phyloP scores from a whole-genome alignment of 2,329 filamentous ascomycete genomes.

The Talaromyces sp. region DNA sequence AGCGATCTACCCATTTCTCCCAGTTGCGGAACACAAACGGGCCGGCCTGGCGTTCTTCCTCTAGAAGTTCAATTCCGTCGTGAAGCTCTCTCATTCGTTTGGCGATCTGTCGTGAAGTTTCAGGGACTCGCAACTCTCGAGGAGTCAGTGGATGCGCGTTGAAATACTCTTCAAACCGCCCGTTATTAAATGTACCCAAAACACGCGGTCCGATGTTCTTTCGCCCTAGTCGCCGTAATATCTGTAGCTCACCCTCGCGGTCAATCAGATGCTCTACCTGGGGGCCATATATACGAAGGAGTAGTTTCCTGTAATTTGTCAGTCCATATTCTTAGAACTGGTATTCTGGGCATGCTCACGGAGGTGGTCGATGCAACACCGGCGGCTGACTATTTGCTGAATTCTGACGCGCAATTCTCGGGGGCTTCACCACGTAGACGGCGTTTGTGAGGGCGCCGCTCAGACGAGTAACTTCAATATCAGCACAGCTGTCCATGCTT shows the following conservation, averaged over 20 bases:
- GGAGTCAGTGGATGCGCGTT: constrained; percentile 75
- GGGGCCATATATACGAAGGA: constrained; percentile 88
- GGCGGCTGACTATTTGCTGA: constrained; percentile 32
- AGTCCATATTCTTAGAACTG: background rate
- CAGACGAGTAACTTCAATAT: constrained; percentile 43
- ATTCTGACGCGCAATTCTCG: constrained; percentile 44
- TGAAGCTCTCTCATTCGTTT: constrained; percentile 97
- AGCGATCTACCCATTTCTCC: constrained; percentile 78
- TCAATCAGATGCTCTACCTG: constrained; percentile 96
- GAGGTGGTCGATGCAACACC: constrained; percentile 44
- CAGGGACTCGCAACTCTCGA: constrained; percentile 68
- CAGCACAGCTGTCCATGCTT: constrained; percentile 42
- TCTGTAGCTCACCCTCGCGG: constrained; percentile 79
- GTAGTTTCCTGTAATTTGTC: constrained; percentile 56
- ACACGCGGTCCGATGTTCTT: constrained; percentile 91
- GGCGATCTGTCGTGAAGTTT: constrained; percentile 86
- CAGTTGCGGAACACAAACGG: constrained; percentile 87
- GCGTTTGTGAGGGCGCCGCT: constrained; percentile 95
- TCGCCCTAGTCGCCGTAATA: constrained; percentile 75
- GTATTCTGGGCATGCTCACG: constrained; percentile 37
- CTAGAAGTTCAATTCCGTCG: constrained; percentile 80
- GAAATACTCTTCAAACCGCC: constrained; percentile 92
- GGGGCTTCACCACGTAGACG: constrained; percentile 88
- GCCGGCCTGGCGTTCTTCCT: constrained; percentile 69
- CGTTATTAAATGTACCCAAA: constrained; percentile 87